phyloP scores from a whole-genome alignment of 2,329 filamentous ascomycete genomes.

The Hypoxylon sp. region DNA sequence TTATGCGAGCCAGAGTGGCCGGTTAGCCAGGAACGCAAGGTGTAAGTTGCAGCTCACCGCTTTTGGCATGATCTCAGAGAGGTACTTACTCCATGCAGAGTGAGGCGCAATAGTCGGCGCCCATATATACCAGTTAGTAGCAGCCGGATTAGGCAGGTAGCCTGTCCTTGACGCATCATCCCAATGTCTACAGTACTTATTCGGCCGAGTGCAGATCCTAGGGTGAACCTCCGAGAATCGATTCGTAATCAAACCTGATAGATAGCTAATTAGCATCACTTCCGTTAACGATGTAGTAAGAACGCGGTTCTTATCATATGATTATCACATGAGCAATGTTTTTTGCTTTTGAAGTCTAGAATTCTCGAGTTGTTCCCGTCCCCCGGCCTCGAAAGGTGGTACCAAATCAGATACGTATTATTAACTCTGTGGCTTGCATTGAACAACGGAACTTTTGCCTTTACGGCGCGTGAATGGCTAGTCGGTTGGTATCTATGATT shows the following conservation, averaged over 20 bases:
- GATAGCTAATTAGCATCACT: not conserved
- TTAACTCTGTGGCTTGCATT: not conserved
- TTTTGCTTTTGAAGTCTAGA: constrained; percentile 2
- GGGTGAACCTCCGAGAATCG: constrained; percentile 7
- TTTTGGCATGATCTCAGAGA: constrained; percentile 18
- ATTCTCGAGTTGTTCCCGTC: constrained; percentile 7
- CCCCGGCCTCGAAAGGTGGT: not conserved
- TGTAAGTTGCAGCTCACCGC: constrained; percentile 12
- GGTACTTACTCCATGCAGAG: constrained; percentile 17
- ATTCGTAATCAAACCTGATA: constrained; percentile 20
- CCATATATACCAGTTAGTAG: constrained; percentile 10
- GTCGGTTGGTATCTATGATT: constrained; percentile 4
- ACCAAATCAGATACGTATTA: constrained; percentile 3
- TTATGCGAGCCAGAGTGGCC: constrained; percentile 14
- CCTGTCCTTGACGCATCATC: constrained; percentile 6
- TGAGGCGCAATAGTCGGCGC: not conserved
- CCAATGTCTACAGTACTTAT: constrained; percentile 13
- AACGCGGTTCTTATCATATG: constrained; percentile 16
- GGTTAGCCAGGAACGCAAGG: constrained; percentile 13
- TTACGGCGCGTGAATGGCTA: constrained; percentile 1
- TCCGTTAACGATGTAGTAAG: not conserved
- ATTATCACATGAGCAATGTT: constrained; percentile 20
- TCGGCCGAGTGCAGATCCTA: constrained; percentile 35
- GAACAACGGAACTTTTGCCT: not conserved
- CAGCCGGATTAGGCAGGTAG: constrained; percentile 19